Evolutionary conservation across 495 filamentous ascomycete genomes (phyloP).

Genomic region (Xylaria nigripes): DNA sequence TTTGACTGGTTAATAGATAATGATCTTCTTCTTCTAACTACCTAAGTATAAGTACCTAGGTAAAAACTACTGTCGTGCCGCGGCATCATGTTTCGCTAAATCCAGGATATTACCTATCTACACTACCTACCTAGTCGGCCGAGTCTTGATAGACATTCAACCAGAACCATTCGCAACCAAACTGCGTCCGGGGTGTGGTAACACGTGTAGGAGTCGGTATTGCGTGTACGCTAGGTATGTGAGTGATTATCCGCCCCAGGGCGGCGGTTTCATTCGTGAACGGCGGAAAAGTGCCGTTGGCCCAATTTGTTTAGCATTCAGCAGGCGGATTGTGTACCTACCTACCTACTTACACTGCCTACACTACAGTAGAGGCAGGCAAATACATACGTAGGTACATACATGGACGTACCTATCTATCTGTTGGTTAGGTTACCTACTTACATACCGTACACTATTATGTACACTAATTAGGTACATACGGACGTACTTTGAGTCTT

Average conservation of each 20-base stretch:
- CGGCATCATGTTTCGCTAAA: not conserved
- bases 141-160: not conserved
- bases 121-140: no score
- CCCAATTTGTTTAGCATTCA: slow-evolving; percentile 2
- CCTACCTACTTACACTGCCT: no score
- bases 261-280: slow-evolving; percentile 6
- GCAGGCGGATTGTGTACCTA: slow-evolving; percentile 9
- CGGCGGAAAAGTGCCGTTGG: slow-evolving; percentile 5
- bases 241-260: slow-evolving; percentile 4
- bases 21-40: not conserved
- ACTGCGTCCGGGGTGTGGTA: not conserved
- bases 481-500: no score
- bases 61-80: not conserved
- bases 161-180: not conserved
- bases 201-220: not conserved
- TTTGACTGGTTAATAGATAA: not conserved
- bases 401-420: no score
- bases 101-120: not conserved
- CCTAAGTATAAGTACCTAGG: no score
- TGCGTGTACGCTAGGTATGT: not conserved
- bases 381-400: no score
- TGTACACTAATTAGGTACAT: no score
- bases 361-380: no score
- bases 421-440: no score
- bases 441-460: no score